phyloP scores from a whole-genome alignment of 2,329 filamentous ascomycete species.

The Arthroderma sp. region DNA sequence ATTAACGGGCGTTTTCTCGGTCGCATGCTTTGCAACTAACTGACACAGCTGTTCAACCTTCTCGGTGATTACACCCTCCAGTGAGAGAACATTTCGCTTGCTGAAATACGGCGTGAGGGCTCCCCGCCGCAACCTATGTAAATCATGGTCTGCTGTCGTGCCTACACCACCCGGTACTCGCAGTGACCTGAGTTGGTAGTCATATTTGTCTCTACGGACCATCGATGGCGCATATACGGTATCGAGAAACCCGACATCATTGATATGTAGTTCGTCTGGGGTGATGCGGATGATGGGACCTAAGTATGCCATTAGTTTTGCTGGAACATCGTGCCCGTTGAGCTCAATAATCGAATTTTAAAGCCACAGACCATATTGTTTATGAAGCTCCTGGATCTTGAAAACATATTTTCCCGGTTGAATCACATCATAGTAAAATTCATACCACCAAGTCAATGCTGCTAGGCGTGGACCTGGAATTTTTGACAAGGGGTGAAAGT shows the following conservation, averaged over 20 bases:
- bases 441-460: conserved; percentile 16
- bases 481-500: conserved; percentile 13
- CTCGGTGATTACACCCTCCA: not conserved
- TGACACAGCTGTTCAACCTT: not conserved
- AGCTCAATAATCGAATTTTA: not conserved
- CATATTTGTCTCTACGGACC: conserved; percentile 12
- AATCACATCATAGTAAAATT: conserved; percentile 18
- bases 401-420: conserved; percentile 14
- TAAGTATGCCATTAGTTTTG: conserved; percentile 1
- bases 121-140: conserved; percentile 12
- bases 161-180: conserved; percentile 17
- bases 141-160: conserved; percentile 12
- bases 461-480: conserved; percentile 14
- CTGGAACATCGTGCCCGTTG: not conserved
- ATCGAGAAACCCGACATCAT: conserved; percentile 9
- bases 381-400: conserved; percentile 16
- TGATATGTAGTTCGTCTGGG: conserved; percentile 13
- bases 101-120: conserved; percentile 8
- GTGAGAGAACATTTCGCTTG: not conserved
- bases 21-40: no score
- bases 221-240: not conserved
- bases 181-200: conserved; percentile 13
- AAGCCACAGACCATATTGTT: conserved; percentile 15
- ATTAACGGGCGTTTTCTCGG: no score
- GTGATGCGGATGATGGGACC: conserved; percentile 15